Base-by-base conservation (phyloP, 2,329 filamentous ascomycete genomes). In the Fusarium chuoi region DNA sequence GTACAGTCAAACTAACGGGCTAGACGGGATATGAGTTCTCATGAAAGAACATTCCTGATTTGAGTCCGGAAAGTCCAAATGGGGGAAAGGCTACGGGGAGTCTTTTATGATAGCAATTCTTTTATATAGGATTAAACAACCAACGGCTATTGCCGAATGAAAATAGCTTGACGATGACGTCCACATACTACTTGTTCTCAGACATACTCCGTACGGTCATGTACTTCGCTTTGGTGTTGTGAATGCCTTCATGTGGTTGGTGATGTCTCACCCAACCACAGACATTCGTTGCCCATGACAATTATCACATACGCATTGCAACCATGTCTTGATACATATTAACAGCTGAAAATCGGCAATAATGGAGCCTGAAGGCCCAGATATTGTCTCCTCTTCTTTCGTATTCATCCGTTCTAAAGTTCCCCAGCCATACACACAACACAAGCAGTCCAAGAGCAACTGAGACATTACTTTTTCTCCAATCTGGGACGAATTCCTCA, bases 41-140 rank as follows among this genome's bases (percentile, higher is more conserved):
- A 55, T 75, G 36, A 69, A 64, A 69, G 52, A 52, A 52, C 71
- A 74, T 74, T 74, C 71, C 68, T 72, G 44, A 36, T 38, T 22
- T 39, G 62, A 71, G 42, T 33, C 45, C 24, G 14, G 46, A 28
- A 44, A 46, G 38, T 59, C 60, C 35, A 63, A 39, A 64, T 51
- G 46, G 30, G 63, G 44, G 30, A 65, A 59, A 56, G 44, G 12
- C 28, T 26, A 58, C 6, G 41, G 51, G 33, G 38, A 60, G 28
- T 45, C 39, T 14, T 54, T 58, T 54, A 69, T 33, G 59, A 72
- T 65, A 55, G 30, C 39, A 38, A 46, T 65, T 71, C 38, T 74
- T 62, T 41, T 62, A 62, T 44, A 54, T 24, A 70, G 39, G 30
- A 52, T 73, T 41, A 28, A 62, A 48, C 24, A 22, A 18, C 33